Conservation (phyloP, 371 early-diverging fungal genomes). For the Rhizopus microsporus region DNA sequence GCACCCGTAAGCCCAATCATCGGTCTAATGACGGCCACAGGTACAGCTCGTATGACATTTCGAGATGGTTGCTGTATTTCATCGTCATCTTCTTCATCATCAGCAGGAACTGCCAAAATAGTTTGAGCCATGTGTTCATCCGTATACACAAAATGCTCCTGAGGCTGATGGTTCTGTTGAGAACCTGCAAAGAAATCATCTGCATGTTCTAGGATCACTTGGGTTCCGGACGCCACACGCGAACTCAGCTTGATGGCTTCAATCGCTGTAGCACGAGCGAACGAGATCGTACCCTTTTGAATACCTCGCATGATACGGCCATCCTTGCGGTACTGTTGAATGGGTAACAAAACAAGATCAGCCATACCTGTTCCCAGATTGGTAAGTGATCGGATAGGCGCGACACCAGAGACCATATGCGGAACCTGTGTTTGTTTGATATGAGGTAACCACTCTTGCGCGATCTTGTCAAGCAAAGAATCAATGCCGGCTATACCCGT, state of each 20-base stretch:
- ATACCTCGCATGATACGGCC: slow-evolving; percentile 86
- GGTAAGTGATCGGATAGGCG: slow-evolving; percentile 86
- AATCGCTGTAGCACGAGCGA: slow-evolving; percentile 86
- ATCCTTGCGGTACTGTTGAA: slow-evolving; percentile 92
- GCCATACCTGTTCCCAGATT: slow-evolving; percentile 92
- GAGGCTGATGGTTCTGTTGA: slow-evolving; percentile 4
- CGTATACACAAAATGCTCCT: slow-evolving; percentile 18
- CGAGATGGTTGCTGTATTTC: slow-evolving; percentile 52
- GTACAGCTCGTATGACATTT: slow-evolving; percentile 87
- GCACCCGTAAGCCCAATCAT: slow-evolving; percentile 96
- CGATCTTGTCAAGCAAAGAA: slow-evolving; percentile 62
- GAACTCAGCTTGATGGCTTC: slow-evolving; percentile 90
- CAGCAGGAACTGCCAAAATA: slow-evolving; percentile 87
- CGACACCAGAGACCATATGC: slow-evolving; percentile 87
- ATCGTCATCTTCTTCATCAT: slow-evolving; percentile 71
- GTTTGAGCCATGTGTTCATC: slow-evolving; percentile 61
- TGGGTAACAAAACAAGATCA: slow-evolving; percentile 88
- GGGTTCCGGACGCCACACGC: slow-evolving; percentile 87
- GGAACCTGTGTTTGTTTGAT: slow-evolving; percentile 88
- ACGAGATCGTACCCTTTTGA: slow-evolving; percentile 85
- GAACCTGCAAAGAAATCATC: slow-evolving; percentile 71
- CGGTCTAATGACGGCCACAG: slow-evolving; percentile 92
- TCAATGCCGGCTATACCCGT: slow-evolving; percentile 72
- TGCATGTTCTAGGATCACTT: slow-evolving; percentile 88
- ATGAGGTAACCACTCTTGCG: slow-evolving; percentile 86